Evolutionary conservation across 805 yeast species (phyloP).

Genomic region (Monosporozyma yasuniensis): DNA sequence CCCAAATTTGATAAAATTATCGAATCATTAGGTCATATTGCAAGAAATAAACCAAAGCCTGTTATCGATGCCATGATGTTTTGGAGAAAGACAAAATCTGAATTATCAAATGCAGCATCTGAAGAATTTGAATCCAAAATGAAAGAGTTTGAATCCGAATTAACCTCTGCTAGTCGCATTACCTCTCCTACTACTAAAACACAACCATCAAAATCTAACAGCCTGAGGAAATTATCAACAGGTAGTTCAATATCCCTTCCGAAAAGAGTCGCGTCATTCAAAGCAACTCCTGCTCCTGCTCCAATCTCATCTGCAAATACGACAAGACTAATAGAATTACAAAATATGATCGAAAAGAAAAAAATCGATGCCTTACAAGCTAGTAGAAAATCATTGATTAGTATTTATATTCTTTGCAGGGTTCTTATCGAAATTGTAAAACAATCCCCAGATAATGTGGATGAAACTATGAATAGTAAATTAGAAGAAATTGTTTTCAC

Average conservation of each 20-base stretch:
- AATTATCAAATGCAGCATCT: conserved; percentile 61
- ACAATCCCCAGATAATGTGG: conserved; percentile 69
- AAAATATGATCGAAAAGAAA: conserved; percentile 34
- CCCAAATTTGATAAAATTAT: conserved; percentile 79
- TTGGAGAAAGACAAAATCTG: conserved; percentile 93
- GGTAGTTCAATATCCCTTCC: conserved; percentile 32
- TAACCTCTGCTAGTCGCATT: neutral
- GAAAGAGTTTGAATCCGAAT: conserved; percentile 26
- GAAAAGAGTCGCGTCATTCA: conserved; percentile 43
- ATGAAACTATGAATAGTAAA: conserved; percentile 71
- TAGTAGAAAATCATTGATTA: conserved; percentile 76
- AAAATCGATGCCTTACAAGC: conserved; percentile 70
- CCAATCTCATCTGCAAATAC: conserved; percentile 34
- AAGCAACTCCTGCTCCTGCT: conserved; percentile 26
- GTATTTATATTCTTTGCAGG: conserved; percentile 82
- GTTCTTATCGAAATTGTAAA: conserved; percentile 87
- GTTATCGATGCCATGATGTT: conserved; percentile 97
- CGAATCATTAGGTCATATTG: conserved; percentile 80
- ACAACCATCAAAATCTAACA: conserved; percentile 19
- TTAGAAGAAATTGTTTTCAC: conserved; percentile 90
- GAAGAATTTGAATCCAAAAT: conserved; percentile 40
- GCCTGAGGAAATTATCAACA: conserved; percentile 14
- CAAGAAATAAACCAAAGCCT: conserved; percentile 83
- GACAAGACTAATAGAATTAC: conserved; percentile 45
- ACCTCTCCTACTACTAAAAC: conserved; percentile 1